phyloP scores from a whole-genome alignment of 2,329 filamentous ascomycete species.

The Epichloe gansuensis region DNA sequence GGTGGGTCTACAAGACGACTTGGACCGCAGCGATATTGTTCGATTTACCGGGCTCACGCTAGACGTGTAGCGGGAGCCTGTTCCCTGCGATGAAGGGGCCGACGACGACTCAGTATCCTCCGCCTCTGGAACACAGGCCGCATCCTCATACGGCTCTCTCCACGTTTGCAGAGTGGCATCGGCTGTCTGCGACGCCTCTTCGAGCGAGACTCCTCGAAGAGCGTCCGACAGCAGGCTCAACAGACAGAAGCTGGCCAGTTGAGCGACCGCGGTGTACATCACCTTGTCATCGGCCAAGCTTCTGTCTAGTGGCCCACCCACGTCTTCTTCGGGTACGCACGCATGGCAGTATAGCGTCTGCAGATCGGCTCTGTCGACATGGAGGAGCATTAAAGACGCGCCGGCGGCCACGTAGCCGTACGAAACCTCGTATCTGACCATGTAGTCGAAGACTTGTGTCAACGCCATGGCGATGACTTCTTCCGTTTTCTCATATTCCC shows the following conservation, averaged over 20 bases:
- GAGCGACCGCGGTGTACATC: neutral
- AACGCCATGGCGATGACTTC: slow-evolving; percentile 10
- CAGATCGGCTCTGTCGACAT: slow-evolving; percentile 6
- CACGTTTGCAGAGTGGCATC: neutral
- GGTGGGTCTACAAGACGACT: neutral
- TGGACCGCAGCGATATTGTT: neutral
- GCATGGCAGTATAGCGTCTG: neutral
- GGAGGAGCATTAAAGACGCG: slow-evolving; percentile 15
- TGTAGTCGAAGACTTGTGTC: slow-evolving; percentile 12
- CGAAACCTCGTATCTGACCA: slow-evolving; percentile 10
- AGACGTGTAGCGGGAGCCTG: neutral
- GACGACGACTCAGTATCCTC: neutral
- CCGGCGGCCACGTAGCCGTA: slow-evolving; percentile 16
- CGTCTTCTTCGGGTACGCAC: neutral
- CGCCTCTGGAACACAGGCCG: neutral
- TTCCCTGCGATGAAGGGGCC: neutral
- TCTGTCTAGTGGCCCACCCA: neutral
- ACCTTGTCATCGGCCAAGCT: neutral
- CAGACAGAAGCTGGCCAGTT: neutral
- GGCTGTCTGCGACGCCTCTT: neutral
- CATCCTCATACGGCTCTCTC: neutral
- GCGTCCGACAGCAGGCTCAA: neutral
- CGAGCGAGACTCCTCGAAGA: neutral
- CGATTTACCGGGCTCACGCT: neutral
- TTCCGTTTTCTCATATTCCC: neutral